Evolutionary conservation across 768 basidiomycete genomes (phyloP), one percentile per base, ranked within the genome.

Genomic region (Serendipita indica): DNA sequence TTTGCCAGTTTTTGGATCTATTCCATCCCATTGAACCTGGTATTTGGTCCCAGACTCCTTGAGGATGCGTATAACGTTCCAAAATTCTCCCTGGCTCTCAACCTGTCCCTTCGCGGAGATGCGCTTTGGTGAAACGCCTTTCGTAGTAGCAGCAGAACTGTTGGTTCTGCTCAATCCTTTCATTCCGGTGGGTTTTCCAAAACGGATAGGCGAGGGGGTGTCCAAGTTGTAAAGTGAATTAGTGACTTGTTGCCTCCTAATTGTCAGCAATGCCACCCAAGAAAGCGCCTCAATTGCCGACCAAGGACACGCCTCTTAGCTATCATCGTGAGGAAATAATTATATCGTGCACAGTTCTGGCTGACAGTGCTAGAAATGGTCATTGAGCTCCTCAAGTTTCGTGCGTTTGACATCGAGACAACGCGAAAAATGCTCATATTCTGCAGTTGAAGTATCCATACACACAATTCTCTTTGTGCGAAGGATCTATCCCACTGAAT

Each of bases 391-490:
- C 13, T 46, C 14, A 46, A 25, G 22, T 46, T 46, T 25, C 22
- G 45, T 46, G 13, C 13, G 45, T 25, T 14, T 25, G 22, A 12
- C 45, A 16, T 16, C 25, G 25, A 12, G 12, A 46, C 12, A 10
- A 46, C 12, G 16, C 45, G 14, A 16, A 10, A 12, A 16, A 10
- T 25, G 1, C 14, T 46, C 14, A 16, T 12, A 16, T 14, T 25
- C 22, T 25, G 12, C 22, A 98, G 94, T 98, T 64, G 94, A 98
- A 67, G 87, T 93, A 30, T 88, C 89, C 7, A 83, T 96, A 61
- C 93, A 97, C 67, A 84, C 84, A 2, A 89, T 98, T 62, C 78
- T 98, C 3, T 96, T 89, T 66, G 81, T 91, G 28, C 83, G 94
- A 18, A 84, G 87, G 63, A 76, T 98, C 54, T 98, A 97, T 65